Conservation (phyloP, 1,284 basidiomycete species). For the Rhodotorula sp. region DNA sequence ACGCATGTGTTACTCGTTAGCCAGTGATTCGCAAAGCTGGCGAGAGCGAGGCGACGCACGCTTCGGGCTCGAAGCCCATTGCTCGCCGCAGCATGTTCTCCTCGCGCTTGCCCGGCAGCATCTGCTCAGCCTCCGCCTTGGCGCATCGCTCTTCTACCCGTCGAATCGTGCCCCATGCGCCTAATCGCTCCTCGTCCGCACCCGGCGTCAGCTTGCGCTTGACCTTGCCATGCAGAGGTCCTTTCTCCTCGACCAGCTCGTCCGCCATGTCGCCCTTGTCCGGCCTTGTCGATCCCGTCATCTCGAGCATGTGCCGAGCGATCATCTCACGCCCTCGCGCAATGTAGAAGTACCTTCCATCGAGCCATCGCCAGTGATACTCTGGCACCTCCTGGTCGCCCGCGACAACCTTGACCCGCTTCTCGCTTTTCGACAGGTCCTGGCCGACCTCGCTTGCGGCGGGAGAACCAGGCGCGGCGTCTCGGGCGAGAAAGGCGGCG, state of each 20-base stretch:
- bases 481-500: constrained; percentile 32
- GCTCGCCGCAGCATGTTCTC: constrained; percentile 9
- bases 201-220: background rate
- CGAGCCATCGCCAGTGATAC: constrained; percentile 34
- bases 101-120: constrained; percentile 6
- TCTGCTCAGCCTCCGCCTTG: background rate
- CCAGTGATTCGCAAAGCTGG: fast-evolving
- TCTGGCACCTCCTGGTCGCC: background rate
- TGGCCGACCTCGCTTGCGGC: background rate
- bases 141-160: constrained; percentile 18
- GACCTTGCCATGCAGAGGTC: background rate
- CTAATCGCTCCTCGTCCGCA: constrained; percentile 7
- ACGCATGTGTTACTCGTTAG: background rate
- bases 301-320: constrained; percentile 30
- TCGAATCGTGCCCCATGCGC: constrained; percentile 25
- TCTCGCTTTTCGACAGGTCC: background rate
- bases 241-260: background rate
- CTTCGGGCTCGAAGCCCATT: constrained; percentile 17
- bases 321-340: constrained; percentile 23
- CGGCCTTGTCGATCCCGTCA: constrained; percentile 4
- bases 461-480: background rate
- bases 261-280: background rate
- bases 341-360: constrained; percentile 36
- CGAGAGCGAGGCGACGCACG: background rate
- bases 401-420: background rate